A percentile compares a stretch with the other conserved stretches of the same genome.
These are phyloP conservation scores for Pleurostoma richardsiae DNA, from an alignment of 2,329 filamentous ascomycete genomes.

Conservation along the genomic window DNA sequence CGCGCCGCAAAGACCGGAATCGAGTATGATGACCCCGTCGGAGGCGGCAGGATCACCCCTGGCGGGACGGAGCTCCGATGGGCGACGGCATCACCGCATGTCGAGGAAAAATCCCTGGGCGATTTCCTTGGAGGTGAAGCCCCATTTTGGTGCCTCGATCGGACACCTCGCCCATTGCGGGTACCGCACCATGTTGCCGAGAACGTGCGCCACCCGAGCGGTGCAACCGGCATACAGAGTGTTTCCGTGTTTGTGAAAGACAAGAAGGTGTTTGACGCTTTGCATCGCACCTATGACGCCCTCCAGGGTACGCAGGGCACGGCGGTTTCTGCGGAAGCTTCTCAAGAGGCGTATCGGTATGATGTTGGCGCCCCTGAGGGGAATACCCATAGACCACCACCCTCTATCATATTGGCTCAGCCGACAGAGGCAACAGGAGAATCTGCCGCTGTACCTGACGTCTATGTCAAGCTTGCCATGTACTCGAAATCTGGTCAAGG, in stretches of 20 bases:
- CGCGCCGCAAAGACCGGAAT: constrained; percentile 23
- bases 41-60: constrained; percentile 47
- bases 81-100: constrained; percentile 24
- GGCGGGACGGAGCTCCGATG: constrained; percentile 55
- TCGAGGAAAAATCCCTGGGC: constrained; percentile 1
- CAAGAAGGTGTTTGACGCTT: constrained; percentile 9
- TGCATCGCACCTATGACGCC: constrained; percentile 22
- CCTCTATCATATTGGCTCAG: background rate
- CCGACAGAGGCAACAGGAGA: background rate
- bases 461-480: background rate
- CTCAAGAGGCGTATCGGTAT: background rate
- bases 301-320: constrained; percentile 7
- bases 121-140: constrained; percentile 38
- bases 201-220: constrained; percentile 42
- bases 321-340: background rate
- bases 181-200: constrained; percentile 39
- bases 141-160: constrained; percentile 64
- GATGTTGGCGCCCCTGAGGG: background rate
- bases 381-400: background rate
- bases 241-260: constrained; percentile 30
- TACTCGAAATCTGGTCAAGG: background rate
- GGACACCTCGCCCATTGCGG: constrained; percentile 48
- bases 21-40: constrained; percentile 40
- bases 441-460: background rate
- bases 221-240: constrained; percentile 42